Percentiles rank a stretch among this genome's conserved stretches.
These are phyloP conservation scores for Aspergillus sclerotioniger DNA, from an alignment of 495 filamentous ascomycete genomes.

Conservation along the genomic window DNA sequence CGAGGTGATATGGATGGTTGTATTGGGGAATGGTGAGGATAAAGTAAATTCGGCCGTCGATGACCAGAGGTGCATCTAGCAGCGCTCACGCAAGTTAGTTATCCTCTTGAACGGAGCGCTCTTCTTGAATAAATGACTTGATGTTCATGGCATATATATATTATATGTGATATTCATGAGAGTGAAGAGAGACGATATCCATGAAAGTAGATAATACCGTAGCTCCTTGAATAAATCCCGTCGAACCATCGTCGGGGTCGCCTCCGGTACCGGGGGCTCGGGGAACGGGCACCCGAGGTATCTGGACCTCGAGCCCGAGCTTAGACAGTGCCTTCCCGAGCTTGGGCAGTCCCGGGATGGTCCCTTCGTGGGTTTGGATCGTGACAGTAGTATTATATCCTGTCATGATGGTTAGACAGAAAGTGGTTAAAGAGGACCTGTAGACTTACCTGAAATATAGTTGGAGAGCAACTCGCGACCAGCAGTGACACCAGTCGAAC, in stretches of 20 bases:
- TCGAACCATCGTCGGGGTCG: constrained; percentile 41
- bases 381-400: constrained; percentile 76
- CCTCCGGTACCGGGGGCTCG: constrained; percentile 38
- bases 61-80: constrained; percentile 72
- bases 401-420: constrained; percentile 22
- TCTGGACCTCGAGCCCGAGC: constrained; percentile 64
- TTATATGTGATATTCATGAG: constrained; percentile 12
- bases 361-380: constrained; percentile 62
- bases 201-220: constrained; percentile 54
- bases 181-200: constrained; percentile 17
- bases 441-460: constrained; percentile 72
- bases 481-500: constrained; percentile 53
- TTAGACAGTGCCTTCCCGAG: constrained; percentile 70
- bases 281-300: constrained; percentile 61
- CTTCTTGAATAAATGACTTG: not conserved
- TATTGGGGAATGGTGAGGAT: constrained; percentile 69
- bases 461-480: constrained; percentile 75
- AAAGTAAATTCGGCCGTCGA: constrained; percentile 85
- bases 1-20: constrained; percentile 68
- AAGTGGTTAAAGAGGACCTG: not conserved
- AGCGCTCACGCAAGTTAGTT: constrained; percentile 20
- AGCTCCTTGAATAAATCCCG: constrained; percentile 77
- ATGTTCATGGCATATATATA: constrained; percentile 6
- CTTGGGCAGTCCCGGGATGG: constrained; percentile 69
- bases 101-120: constrained; percentile 1